These are phyloP conservation scores for Blastobotrys muscicola DNA, from an alignment of 805 yeast species.

Conservation along the genomic window DNA sequence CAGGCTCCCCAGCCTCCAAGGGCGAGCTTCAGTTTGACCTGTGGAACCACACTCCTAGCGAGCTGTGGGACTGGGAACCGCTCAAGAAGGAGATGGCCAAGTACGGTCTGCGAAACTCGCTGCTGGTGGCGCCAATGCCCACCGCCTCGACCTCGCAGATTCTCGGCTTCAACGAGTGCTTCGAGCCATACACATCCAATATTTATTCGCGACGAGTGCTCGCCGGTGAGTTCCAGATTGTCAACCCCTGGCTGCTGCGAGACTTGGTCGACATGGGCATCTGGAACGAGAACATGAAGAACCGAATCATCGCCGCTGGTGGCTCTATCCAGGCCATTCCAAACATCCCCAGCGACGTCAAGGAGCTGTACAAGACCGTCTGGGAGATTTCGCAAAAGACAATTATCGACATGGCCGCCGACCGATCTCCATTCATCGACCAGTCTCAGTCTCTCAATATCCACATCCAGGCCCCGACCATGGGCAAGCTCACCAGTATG, in stretches of 20 bases:
- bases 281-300: conserved; percentile 76
- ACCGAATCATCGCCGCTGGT: conserved; percentile 59
- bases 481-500: conserved; percentile 95
- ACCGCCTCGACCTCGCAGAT: conserved; percentile 97
- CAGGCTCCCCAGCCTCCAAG: conserved; percentile 84
- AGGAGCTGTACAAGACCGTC: conserved; percentile 79
- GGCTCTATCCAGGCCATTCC: conserved; percentile 81
- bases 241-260: conserved; percentile 73
- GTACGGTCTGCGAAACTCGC: conserved; percentile 77
- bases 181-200: conserved; percentile 92
- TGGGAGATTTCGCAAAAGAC: conserved; percentile 91
- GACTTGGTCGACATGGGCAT: conserved; percentile 75
- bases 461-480: conserved; percentile 80
- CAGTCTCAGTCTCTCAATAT: conserved; percentile 93
- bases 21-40: conserved; percentile 81
- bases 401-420: conserved; percentile 81
- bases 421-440: conserved; percentile 60
- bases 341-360: conserved; percentile 64
- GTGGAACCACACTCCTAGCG: conserved; percentile 75
- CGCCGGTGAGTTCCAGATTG: conserved; percentile 91
- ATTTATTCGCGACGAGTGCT: conserved; percentile 83
- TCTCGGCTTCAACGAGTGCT: conserved; percentile 87
- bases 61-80: conserved; percentile 77
- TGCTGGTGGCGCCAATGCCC: conserved; percentile 83
- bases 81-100: conserved; percentile 49